Evolutionary conservation across 108 stramenopile genomes (phyloP), one percentile per base, ranked within the genome.

Genomic region (Cyclotella atomus): DNA sequence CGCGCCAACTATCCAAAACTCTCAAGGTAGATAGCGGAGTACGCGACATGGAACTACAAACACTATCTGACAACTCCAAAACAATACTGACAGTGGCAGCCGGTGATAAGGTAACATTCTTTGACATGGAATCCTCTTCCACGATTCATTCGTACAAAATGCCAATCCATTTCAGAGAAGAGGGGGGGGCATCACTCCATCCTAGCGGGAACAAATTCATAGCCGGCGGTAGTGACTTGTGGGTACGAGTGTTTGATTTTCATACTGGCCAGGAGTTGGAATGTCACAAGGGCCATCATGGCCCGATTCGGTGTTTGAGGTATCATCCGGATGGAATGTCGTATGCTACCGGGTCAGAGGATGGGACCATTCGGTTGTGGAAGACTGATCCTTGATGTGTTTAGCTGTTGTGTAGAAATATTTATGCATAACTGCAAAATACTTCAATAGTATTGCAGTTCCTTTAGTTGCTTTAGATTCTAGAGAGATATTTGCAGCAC

Each of bases 301-400:
- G 99, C 2, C 99, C 99, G 36, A 91, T 99, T 65, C 87, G 97
- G 15, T 98, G 98, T 82, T 60, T 99, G 47, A 83, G 98, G 47
- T 99, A 94, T 85, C 96, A 97, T 20, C 84, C 84, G 1, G 91
- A 94, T 63, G 99, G 98, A 14, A 81, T 73, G 69, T 79, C 83
- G 17, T 98, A 94, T 82, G 97, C 97, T 0, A 96, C 96, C 0
- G 99, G 98, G 10, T 90, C 89, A 15, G 98, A 99, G 83, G 99
- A 99, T 87, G 99, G 97, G 12, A 99, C 98, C 21, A 97, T 99
- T 81, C 95, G 99, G 20, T 70, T 99, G 41, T 99, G 99, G 99
- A 90, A 95, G 67, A 92, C 93, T 24, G 84, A 89, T 81, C 84
- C 77, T 36, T 79, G 41, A 43, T 62, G 3, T 41, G 38, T 41